These are phyloP conservation scores for Vigna angularis DNA, from an alignment of 306 rosid species.

Conservation along the genomic window DNA sequence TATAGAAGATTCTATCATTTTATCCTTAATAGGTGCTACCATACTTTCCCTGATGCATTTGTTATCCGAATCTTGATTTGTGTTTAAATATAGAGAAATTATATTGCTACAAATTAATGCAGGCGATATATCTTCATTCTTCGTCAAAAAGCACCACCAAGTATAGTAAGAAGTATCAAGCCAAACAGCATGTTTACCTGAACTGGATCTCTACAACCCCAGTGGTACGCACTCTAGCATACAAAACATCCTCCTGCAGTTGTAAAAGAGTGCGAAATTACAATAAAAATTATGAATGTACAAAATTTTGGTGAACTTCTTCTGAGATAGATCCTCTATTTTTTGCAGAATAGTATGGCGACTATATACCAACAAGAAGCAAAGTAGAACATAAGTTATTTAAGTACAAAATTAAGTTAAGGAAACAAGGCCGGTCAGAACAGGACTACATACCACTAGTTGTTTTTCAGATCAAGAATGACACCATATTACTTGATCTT, in stretches of 20 bases:
- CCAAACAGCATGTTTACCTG: slow-evolving; percentile 65
- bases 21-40: not conserved
- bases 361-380: slow-evolving; percentile 3
- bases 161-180: not conserved
- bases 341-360: not conserved
- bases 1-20: not conserved
- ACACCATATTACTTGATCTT: not conserved
- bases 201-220: slow-evolving; percentile 99
- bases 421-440: not conserved
- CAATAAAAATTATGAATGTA: slow-evolving; percentile 8
- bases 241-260: slow-evolving; percentile 91
- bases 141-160: not conserved
- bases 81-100: not conserved
- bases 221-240: slow-evolving; percentile 96
- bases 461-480: slow-evolving; percentile 5
- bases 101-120: not conserved
- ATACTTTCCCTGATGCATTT: not conserved
- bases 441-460: slow-evolving; percentile 9
- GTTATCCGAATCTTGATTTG: not conserved
- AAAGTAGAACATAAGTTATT: slow-evolving; percentile 7
- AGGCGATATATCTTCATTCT: not conserved
- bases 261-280: slow-evolving; percentile 36
- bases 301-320: not conserved
- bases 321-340: not conserved
- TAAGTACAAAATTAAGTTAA: not conserved